phyloP scores from a whole-genome alignment of 2,329 filamentous ascomycete genomes.

The Fusarium ramigenum region DNA sequence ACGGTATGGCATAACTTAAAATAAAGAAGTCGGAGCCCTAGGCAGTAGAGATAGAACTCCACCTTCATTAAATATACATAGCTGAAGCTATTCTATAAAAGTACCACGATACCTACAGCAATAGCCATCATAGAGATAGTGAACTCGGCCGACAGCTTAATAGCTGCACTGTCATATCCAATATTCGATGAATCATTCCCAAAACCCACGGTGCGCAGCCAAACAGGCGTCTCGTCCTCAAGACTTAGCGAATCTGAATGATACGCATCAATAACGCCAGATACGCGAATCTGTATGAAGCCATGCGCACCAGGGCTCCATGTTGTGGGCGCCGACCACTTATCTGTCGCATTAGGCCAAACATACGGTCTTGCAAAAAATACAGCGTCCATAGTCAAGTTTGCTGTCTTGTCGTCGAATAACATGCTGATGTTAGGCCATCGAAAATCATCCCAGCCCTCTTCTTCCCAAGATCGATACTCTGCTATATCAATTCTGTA shows the following conservation, averaged over 20 bases:
- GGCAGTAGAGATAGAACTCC: accelerated
- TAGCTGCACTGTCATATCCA: not conserved
- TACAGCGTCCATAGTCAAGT: not conserved
- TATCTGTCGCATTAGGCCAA: not conserved
- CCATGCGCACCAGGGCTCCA: not conserved
- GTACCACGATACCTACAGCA: accelerated
- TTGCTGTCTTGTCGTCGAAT: slow-evolving; percentile 6
- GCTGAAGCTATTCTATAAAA: not conserved
- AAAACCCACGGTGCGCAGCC: slow-evolving; percentile 1
- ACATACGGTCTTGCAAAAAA: not conserved
- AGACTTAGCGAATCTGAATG: not conserved
- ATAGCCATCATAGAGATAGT: not conserved
- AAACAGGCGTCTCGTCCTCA: not conserved
- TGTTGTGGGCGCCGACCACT: accelerated
- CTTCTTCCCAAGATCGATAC: accelerated
- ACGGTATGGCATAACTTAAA: accelerated
- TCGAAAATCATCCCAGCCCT: not conserved
- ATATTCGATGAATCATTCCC: not conserved
- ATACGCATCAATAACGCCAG: not conserved
- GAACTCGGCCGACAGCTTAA: not conserved
- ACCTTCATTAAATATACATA: accelerated
- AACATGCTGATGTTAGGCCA: not conserved
- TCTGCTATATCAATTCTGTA: not conserved
- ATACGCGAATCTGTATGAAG: not conserved
- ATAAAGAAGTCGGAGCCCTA: accelerated